phyloP scores from a whole-genome alignment of 305 asterid genomes.

The Nicotiana rustica region DNA sequence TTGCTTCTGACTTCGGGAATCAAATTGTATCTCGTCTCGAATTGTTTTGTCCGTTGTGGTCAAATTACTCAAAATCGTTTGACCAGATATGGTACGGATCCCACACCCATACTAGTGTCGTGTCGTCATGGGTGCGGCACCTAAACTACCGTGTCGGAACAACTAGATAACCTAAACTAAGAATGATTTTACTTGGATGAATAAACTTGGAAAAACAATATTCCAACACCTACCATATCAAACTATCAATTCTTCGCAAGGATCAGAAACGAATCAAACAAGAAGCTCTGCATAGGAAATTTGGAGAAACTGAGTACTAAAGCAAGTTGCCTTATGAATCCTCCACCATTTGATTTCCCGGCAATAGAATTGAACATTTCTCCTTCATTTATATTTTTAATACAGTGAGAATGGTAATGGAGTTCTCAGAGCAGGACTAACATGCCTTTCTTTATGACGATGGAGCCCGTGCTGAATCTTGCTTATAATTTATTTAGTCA shows the following conservation, averaged over 20 bases:
- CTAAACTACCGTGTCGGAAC: too few relatives aligned
- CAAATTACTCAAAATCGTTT: too few relatives aligned
- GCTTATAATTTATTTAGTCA: background rate
- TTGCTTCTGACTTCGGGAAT: too few relatives aligned
- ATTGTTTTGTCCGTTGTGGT: too few relatives aligned
- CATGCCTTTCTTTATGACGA: background rate
- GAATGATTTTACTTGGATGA: constrained; percentile 24
- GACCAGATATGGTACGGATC: too few relatives aligned
- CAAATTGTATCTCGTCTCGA: too few relatives aligned
- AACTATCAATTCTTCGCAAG: background rate
- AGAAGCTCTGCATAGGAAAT: background rate
- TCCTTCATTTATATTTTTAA: background rate
- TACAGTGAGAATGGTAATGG: constrained; percentile 4
- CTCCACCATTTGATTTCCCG: background rate
- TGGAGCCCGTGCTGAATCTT: background rate
- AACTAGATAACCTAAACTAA: background rate
- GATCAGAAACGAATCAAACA: background rate
- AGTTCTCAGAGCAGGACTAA: constrained; percentile 2
- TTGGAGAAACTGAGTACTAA: background rate
- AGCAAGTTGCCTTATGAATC: background rate
- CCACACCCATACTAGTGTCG: too few relatives aligned
- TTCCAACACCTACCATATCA: background rate
- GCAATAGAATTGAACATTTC: background rate
- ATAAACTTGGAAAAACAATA: background rate
- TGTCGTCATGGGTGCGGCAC: too few relatives aligned